Evolutionary conservation across 345 rosid species (phyloP).

Genomic region (Citrus unshiu): DNA sequence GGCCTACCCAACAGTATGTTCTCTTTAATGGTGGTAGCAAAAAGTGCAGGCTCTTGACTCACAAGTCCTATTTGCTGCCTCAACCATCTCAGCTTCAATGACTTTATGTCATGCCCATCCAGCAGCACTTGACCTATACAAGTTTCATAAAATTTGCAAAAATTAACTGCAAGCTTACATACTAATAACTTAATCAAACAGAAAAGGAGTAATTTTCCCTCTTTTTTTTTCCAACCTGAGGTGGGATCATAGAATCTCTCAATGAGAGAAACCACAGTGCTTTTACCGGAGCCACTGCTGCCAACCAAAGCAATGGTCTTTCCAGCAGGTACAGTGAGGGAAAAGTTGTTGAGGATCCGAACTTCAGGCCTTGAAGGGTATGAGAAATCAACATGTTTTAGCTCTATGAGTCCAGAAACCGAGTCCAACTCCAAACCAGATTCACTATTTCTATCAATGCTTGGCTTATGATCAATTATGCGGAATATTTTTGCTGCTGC

Average conservation of each 20-base stretch:
- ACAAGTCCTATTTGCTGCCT: conserved; percentile 97
- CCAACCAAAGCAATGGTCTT: conserved; percentile 97
- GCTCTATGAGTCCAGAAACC: conserved; percentile 74
- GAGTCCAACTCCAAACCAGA: conserved; percentile 64
- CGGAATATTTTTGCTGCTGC: conserved; percentile 90
- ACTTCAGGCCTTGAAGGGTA: conserved; percentile 92
- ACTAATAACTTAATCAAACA: conserved; percentile 11
- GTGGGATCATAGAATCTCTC: conserved; percentile 93
- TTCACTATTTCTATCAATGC: conserved; percentile 56
- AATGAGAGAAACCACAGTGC: conserved; percentile 91
- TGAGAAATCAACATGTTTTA: conserved; percentile 75
- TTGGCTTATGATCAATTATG: conserved; percentile 80
- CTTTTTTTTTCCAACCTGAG: conserved; percentile 49
- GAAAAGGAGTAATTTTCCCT: conserved; percentile 6
- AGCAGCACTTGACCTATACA: conserved; percentile 79
- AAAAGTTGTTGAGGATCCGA: conserved; percentile 65
- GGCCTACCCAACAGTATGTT: conserved; percentile 93
- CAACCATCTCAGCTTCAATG: conserved; percentile 79
- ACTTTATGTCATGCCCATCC: conserved; percentile 85
- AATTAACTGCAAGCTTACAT: neutral
- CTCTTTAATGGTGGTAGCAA: conserved; percentile 92
- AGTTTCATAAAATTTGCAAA: neutral
- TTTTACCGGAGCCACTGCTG: conserved; percentile 98
- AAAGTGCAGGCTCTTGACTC: conserved; percentile 95
- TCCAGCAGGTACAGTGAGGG: conserved; percentile 85